A percentile compares a stretch with the other conserved stretches of the same genome.
phyloP scores from a whole-genome alignment of 2,329 filamentous ascomycete genomes.

The Trichothecium sympodiale region DNA sequence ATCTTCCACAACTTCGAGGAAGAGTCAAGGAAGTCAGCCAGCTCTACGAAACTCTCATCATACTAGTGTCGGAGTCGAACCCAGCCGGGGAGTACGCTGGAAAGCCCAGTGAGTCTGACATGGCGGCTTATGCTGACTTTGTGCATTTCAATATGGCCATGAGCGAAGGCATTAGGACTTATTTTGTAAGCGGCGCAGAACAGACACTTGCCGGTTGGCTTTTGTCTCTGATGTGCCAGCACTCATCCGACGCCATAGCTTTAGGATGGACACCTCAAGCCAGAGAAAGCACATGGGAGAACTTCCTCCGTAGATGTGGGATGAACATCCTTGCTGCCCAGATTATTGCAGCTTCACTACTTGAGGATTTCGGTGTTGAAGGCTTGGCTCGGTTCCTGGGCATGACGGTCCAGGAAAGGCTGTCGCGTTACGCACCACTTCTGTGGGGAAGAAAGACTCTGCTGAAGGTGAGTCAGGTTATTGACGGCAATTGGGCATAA shows the following conservation, averaged over 20 bases:
- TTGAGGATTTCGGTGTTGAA: constrained; percentile 11
- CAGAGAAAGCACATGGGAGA: constrained; percentile 29
- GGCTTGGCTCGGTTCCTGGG: constrained; percentile 20
- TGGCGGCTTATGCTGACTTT: constrained; percentile 35
- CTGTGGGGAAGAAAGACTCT: constrained; percentile 17
- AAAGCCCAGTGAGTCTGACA: constrained; percentile 27
- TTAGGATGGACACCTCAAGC: constrained; percentile 8
- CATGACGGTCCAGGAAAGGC: constrained; percentile 16
- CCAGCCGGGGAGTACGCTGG: constrained; percentile 27
- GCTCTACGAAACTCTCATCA: constrained; percentile 56
- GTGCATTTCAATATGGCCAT: constrained; percentile 34
- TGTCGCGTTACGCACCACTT: constrained; percentile 12
- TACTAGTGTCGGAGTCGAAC: constrained; percentile 53
- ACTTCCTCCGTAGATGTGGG: constrained; percentile 22
- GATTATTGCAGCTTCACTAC: constrained; percentile 16
- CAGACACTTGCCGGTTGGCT: constrained; percentile 44
- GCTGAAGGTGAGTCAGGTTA: constrained; percentile 5
- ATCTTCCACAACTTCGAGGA: constrained; percentile 37
- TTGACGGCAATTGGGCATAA: constrained; percentile 5
- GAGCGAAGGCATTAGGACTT: constrained; percentile 24
- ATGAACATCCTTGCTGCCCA: constrained; percentile 26
- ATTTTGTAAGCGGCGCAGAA: constrained; percentile 39
- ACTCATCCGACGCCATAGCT: constrained; percentile 11
- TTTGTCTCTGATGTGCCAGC: constrained; percentile 37
- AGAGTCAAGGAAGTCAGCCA: constrained; percentile 39